Percentiles rank a stretch among this genome's conserved stretches.
phyloP scores from a whole-genome alignment of 176 grass and related monocot species.

The Avena eriantha region DNA sequence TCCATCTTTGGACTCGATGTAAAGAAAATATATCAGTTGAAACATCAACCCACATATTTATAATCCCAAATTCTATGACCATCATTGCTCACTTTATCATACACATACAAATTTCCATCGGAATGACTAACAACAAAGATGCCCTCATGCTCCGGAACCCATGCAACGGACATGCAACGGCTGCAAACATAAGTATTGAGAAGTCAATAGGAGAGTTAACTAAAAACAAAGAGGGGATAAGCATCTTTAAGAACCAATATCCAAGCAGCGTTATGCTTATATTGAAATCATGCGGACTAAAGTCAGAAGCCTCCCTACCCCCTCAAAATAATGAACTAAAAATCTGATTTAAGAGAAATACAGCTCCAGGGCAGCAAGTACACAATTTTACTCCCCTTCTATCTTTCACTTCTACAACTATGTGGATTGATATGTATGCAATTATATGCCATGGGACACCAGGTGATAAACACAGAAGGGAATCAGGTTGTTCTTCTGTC shows the following conservation, averaged over 20 bases:
- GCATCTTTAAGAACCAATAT: not conserved
- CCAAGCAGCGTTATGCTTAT: not conserved
- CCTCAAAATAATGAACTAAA: not conserved
- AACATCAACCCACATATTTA: slow-evolving; percentile 22
- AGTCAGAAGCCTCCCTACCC: not conserved
- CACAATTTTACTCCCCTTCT: not conserved
- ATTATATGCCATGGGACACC: not conserved
- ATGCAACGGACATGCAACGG: slow-evolving; percentile 82
- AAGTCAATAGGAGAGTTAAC: slow-evolving; percentile 19
- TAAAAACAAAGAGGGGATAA: slow-evolving; percentile 15
- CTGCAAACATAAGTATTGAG: slow-evolving; percentile 52
- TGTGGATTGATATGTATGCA: slow-evolving; percentile 18
- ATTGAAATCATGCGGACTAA: slow-evolving; percentile 6
- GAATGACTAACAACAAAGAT: slow-evolving; percentile 87
- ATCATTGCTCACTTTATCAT: slow-evolving; percentile 86
- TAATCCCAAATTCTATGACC: slow-evolving; percentile 12
- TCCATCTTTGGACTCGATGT: slow-evolving; percentile 82
- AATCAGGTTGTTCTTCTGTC: slow-evolving; percentile 22
- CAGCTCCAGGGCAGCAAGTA: slow-evolving; percentile 19
- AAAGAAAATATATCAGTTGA: slow-evolving; percentile 40
- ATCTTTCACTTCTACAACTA: not conserved
- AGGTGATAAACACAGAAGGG: slow-evolving; percentile 5
- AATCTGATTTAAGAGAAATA: not conserved
- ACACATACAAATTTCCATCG: slow-evolving; percentile 95
- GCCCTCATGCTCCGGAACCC: slow-evolving; percentile 79